Evolutionary conservation across 176 grass and related monocot genomes (phyloP), one percentile per base, ranked within the genome.

Genomic region (Oryza longistaminata): DNA sequence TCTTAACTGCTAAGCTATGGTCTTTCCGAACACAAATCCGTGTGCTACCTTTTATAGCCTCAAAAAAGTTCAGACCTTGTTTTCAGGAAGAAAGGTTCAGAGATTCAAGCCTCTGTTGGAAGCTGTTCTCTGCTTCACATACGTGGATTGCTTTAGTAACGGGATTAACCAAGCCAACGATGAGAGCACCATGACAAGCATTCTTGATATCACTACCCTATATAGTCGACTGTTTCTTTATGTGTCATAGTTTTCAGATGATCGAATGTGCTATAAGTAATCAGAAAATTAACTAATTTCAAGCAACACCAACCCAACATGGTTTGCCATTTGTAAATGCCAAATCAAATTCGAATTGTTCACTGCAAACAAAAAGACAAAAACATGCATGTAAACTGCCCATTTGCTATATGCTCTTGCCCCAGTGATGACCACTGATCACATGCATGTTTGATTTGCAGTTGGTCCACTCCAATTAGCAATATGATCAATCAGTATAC

Each of bases 1-100:
- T 49, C 71, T 73, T 49, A 49, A 15, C 71, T 16, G 71, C 71
- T 73, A 73, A 73, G 71, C 43, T 48, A 73, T 29, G 70, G 5
- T 62, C 58, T 62, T n/a, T n/a, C 9, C n/a, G 9, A 62, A 5
- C 21, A 73, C 70, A 25, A 70, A 39, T 8, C 39, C 14, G 6
- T 71, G 11, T 71, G 1, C 34, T 35, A 43, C 70, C n/a, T 44
- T 44, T 22, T 22, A 21, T 39, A 2, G 1, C 2, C n/a, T 16
- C 21, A n/a, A 24, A 62, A 61, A 62, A 62, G 58, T 73, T 73
- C 70, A 14, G 39, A 73, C 70, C 12, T 61, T 62, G n/a, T 62
- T 62, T 24, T 19, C 58, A 24, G 58, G n/a, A 62, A 62, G 58
- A 24, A 62, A 22, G 58, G 58, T 62, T 62, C 58, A 62, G 42